Conservation (phyloP, 2,329 filamentous ascomycete species). For the Penicillium capsulatum region DNA sequence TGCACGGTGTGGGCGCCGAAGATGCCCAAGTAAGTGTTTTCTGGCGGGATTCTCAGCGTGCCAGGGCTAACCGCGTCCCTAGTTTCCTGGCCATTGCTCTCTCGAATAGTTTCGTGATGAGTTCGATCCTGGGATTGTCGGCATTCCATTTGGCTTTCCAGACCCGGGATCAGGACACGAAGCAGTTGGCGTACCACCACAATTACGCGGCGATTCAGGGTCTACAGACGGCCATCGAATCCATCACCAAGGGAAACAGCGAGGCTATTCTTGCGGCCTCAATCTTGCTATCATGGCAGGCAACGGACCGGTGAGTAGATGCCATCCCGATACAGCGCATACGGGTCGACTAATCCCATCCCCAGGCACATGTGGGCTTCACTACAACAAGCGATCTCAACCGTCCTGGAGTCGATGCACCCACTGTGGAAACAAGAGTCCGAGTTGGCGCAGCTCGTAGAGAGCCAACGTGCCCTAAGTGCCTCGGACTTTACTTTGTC, state of each 20-base stretch:
- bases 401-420: conserved; percentile 87
- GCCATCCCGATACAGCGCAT: too few species aligned
- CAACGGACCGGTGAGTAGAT: conserved; percentile 78
- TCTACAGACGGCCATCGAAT: conserved; percentile 78
- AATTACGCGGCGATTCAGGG: conserved; percentile 81
- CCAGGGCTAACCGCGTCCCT: conserved; percentile 18
- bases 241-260: conserved; percentile 79
- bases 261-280: conserved; percentile 91
- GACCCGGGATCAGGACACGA: conserved; percentile 77
- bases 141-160: conserved; percentile 90
- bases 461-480: conserved; percentile 39
- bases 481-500: conserved; percentile 33
- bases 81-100: conserved; percentile 80
- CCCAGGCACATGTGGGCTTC: conserved; percentile 91
- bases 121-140: conserved; percentile 86
- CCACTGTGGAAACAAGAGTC: conserved; percentile 81
- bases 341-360: too few species aligned
- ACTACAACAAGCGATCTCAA: conserved; percentile 84
- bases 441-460: conserved; percentile 48
- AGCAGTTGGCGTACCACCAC: conserved; percentile 85
- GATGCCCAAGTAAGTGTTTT: conserved; percentile 73
- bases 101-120: conserved; percentile 85
- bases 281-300: conserved; percentile 90
- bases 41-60: too few species aligned
- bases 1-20: conserved; percentile 91